phyloP scores from a whole-genome alignment of 345 rosid species.

The Syzygium jambos region DNA sequence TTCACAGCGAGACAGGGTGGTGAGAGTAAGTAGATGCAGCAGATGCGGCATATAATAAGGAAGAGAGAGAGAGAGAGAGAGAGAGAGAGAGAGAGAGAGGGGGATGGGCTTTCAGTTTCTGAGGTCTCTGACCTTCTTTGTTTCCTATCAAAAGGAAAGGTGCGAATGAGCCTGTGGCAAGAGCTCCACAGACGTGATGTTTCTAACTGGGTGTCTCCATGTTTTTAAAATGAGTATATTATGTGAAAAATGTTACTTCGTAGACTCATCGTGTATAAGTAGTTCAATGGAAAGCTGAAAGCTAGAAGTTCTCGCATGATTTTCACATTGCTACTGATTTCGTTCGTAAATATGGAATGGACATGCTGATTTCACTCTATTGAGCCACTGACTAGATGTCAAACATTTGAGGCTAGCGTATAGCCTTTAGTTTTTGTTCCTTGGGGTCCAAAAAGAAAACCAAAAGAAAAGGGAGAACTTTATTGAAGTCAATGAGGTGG shows the following conservation, averaged over 20 bases:
- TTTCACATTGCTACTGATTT: neutral
- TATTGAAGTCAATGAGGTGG: neutral
- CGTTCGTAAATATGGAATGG: neutral
- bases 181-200: neutral
- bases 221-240: neutral
- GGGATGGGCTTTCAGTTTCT: neutral
- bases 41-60: neutral
- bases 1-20: neutral
- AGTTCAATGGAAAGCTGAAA: neutral
- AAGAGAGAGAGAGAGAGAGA: conserved; percentile 9
- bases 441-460: neutral
- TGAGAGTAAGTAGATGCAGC: neutral
- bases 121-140: neutral
- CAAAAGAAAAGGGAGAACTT: neutral
- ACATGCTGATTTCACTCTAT: neutral
- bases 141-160: neutral
- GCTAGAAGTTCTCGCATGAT: neutral
- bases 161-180: neutral
- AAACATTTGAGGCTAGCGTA: neutral
- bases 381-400: neutral
- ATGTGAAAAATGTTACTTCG: neutral
- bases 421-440: neutral
- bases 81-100: neutral
- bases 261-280: neutral
- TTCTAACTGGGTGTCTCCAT: neutral